Evolutionary conservation across 2,329 filamentous ascomycete genomes (phyloP), one percentile per base, ranked within the genome.

Genomic region (Colletotrichum eleusines): DNA sequence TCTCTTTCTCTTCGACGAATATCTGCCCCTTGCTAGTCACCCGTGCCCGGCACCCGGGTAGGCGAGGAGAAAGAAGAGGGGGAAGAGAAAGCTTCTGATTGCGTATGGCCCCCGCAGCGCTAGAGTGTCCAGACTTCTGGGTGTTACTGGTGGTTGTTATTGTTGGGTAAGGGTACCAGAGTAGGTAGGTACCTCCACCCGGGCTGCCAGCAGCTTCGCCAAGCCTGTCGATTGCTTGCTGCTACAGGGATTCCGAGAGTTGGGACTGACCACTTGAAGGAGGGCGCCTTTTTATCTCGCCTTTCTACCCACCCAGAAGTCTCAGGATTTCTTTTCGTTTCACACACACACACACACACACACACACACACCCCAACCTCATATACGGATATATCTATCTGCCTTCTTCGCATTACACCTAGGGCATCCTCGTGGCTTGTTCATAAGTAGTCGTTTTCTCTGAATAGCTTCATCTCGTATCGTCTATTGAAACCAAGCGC

Each of bases 211-310:
- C 58, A 50, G 44, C 58, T 48, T 61, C 42, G 58, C 44, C 58
- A 44, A 50, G 58, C 58, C 31, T 48, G 58, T 61, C 42, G 16
- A 46, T 61, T 46, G 42, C 42, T 61, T 50, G 31, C 58, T 18
- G 58, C 20, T 35, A n/a, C 58, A 61, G 31, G 58, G 58, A 61
- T 61, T 31, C 42, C 16, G 18, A 35, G 28, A 33, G 31, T 31
- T 26, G 12, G 5, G 35, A 18, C 35, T 40, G 46, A 18, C 62
- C 54, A 50, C 55, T 57, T 55, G 66, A 48, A 62, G 62, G 62
- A 48, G 62, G 67, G 44, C 31, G 42, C 67, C 67, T 23, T 67
- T 67, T 67, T 70, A 70, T 70, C 57, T 46, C 66, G 54, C 46
- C 66, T 62, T 59, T 55, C 53, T 63, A 31, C 35, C 48, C 38